phyloP scores from a whole-genome alignment of 1,284 basidiomycete species.

The Ganoderma sp. region DNA sequence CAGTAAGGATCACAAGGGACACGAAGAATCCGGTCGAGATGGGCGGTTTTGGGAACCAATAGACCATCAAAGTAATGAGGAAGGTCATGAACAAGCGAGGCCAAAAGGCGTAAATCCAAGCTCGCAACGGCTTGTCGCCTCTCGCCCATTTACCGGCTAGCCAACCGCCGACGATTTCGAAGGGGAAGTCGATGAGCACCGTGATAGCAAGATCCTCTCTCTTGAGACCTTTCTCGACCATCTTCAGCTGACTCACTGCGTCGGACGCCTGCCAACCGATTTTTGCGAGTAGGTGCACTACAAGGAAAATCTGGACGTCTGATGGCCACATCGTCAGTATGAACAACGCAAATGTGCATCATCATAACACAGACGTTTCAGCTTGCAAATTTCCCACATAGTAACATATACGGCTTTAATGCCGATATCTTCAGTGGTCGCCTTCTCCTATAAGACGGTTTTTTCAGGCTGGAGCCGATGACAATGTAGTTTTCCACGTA shows the following conservation, averaged over 20 bases:
- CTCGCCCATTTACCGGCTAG: slow-evolving; percentile 93
- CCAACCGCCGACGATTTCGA: slow-evolving; percentile 96
- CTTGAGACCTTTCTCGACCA: slow-evolving; percentile 95
- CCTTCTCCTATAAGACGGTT: slow-evolving; percentile 62
- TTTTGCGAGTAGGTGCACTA: slow-evolving; percentile 92
- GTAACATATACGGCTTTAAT: slow-evolving; percentile 90
- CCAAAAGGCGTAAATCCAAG: slow-evolving; percentile 95
- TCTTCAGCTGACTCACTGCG: slow-evolving; percentile 89
- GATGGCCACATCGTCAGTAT: slow-evolving; percentile 15
- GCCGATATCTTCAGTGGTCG: slow-evolving; percentile 85
- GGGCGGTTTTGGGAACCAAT: slow-evolving; percentile 82
- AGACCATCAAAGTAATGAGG: slow-evolving; percentile 81
- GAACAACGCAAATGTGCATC: not conserved
- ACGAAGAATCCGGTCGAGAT: slow-evolving; percentile 83
- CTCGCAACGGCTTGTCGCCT: slow-evolving; percentile 75
- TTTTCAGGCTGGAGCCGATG: slow-evolving; percentile 2
- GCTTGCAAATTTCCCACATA: slow-evolving; percentile 92
- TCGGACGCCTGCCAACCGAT: slow-evolving; percentile 97
- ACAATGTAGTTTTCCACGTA: slow-evolving; percentile 38
- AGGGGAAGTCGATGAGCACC: slow-evolving; percentile 97
- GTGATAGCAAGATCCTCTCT: slow-evolving; percentile 96
- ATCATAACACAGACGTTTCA: slow-evolving; percentile 71
- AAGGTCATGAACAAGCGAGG: slow-evolving; percentile 80
- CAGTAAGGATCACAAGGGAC: slow-evolving; percentile 81
- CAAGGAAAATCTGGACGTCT: slow-evolving; percentile 92